Percentiles rank a stretch among this genome's conserved stretches.
phyloP scores from a whole-genome alignment of 2,329 filamentous ascomycete genomes.

The Tolypocladium amazonense region DNA sequence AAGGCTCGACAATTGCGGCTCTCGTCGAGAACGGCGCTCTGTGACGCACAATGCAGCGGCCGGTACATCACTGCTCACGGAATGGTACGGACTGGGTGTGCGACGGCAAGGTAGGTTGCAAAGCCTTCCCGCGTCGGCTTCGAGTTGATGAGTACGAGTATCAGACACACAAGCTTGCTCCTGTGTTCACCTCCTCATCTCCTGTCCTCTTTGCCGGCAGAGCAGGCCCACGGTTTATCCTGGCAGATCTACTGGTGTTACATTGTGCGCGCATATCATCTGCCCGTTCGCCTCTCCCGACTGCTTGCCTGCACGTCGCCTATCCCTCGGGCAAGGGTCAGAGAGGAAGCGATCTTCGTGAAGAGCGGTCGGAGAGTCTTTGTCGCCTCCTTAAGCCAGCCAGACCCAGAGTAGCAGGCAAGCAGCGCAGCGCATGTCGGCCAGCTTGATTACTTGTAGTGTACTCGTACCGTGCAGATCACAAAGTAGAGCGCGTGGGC shows the following conservation, averaged over 20 bases:
- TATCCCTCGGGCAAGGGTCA: not conserved
- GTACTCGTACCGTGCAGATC: slow-evolving; percentile 3
- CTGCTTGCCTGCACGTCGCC: slow-evolving; percentile 1
- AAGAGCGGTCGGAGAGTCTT: not conserved
- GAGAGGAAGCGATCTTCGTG: slow-evolving; percentile 6
- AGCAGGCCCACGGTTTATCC: not conserved
- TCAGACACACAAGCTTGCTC: not conserved
- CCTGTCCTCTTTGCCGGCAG: not conserved
- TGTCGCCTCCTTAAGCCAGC: not conserved
- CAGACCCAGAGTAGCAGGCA: no score
- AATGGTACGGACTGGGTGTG: not conserved
- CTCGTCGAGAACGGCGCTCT: not conserved
- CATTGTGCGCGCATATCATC: not conserved
- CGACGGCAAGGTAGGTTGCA: not conserved
- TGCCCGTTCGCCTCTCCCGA: not conserved
- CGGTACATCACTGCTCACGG: not conserved
- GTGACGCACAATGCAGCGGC: not conserved
- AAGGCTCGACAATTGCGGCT: not conserved
- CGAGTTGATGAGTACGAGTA: not conserved
- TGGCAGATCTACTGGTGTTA: not conserved
- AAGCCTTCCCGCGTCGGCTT: not conserved
- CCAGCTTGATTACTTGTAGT: not conserved
- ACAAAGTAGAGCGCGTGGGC: not conserved
- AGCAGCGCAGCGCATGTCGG: not conserved
- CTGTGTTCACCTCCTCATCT: not conserved